Conservation (phyloP, 768 basidiomycete species). For the Macrolepiota albuminosa region DNA sequence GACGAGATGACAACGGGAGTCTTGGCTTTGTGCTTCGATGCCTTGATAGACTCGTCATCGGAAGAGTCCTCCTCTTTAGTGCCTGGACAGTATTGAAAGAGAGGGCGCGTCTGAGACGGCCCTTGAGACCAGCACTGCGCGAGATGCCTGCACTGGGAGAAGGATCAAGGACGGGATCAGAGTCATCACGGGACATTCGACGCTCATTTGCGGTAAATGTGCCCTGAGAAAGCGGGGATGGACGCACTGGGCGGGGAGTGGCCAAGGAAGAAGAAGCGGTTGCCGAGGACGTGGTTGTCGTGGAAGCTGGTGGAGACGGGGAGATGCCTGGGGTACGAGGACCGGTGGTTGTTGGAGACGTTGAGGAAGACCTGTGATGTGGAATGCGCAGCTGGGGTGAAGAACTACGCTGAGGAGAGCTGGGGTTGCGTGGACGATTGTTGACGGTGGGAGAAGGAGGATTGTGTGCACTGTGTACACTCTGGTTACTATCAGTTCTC, state of each 20-base stretch:
- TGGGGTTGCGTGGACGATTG: constrained; percentile 17
- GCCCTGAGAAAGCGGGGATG: constrained; percentile 70
- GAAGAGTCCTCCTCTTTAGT: constrained; percentile 55
- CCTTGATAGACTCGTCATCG: constrained; percentile 33
- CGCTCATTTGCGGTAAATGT: constrained; percentile 60
- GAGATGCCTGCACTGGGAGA: constrained; percentile 32
- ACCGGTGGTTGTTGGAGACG: constrained; percentile 44
- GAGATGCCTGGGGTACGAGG: constrained; percentile 31
- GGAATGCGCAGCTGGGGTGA: constrained; percentile 26
- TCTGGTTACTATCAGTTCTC: constrained; percentile 70
- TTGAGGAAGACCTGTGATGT: constrained; percentile 29
- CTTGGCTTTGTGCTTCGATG: constrained; percentile 34
- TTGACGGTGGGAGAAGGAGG: constrained; percentile 28
- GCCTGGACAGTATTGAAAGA: constrained; percentile 56
- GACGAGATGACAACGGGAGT: constrained; percentile 24
- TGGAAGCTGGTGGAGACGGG: constrained; percentile 24
- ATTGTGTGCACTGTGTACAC: constrained; percentile 41
- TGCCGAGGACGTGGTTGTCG: constrained; percentile 29
- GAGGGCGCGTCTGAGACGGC: constrained; percentile 68
- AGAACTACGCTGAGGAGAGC: constrained; percentile 11
- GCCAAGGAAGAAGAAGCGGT: constrained; percentile 25
- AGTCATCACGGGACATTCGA: constrained; percentile 76
- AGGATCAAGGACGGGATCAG: constrained; percentile 55
- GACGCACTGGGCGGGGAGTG: constrained; percentile 41
- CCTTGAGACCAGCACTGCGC: constrained; percentile 71